A percentile compares a stretch with the other conserved stretches of the same genome.
phyloP scores from a whole-genome alignment of 345 rosid genomes.

The Pugionium cornutum region DNA sequence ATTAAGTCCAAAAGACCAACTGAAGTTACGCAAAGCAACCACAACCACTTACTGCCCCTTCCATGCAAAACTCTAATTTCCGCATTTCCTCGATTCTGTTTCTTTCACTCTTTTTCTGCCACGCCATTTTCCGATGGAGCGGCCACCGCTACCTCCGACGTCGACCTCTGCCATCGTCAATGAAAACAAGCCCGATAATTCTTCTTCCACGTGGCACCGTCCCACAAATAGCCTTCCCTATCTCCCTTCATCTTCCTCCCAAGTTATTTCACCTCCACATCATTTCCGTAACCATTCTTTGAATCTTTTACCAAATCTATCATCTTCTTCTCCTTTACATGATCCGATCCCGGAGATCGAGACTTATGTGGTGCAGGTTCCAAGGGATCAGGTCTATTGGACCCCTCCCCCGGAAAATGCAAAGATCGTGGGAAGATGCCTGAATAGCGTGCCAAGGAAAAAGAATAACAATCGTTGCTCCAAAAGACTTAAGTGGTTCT shows the following conservation, averaged over 20 bases:
- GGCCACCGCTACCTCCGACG: slow-evolving; percentile 27
- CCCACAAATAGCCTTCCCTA: slow-evolving; percentile 29
- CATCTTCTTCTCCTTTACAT: slow-evolving; percentile 24
- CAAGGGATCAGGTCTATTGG: slow-evolving; percentile 62
- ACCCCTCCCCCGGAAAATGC: slow-evolving; percentile 57
- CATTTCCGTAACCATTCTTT: slow-evolving; percentile 31
- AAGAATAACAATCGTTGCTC: slow-evolving; percentile 10
- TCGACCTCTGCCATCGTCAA: slow-evolving; percentile 7
- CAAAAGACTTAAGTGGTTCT: slow-evolving; percentile 16
- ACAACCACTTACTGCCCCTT: slow-evolving; percentile 19
- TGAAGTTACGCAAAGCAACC: slow-evolving; percentile 31
- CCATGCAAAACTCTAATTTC: slow-evolving; percentile 24
- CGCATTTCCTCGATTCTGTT: background rate
- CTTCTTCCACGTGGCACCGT: slow-evolving; percentile 31
- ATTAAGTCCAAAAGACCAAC: slow-evolving; percentile 16
- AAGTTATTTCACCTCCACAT: slow-evolving; percentile 29
- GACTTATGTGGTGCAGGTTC: slow-evolving; percentile 60
- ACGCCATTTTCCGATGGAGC: slow-evolving; percentile 25
- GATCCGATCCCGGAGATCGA: slow-evolving; percentile 27
- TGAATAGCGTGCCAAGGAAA: background rate
- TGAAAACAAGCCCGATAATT: slow-evolving; percentile 5
- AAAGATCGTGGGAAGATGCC: slow-evolving; percentile 26
- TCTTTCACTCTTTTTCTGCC: slow-evolving; percentile 6
- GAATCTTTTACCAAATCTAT: background rate
- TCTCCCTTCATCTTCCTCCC: slow-evolving; percentile 23